Conservation (phyloP, 257 asterid species). For the Nicotiana undulata region DNA sequence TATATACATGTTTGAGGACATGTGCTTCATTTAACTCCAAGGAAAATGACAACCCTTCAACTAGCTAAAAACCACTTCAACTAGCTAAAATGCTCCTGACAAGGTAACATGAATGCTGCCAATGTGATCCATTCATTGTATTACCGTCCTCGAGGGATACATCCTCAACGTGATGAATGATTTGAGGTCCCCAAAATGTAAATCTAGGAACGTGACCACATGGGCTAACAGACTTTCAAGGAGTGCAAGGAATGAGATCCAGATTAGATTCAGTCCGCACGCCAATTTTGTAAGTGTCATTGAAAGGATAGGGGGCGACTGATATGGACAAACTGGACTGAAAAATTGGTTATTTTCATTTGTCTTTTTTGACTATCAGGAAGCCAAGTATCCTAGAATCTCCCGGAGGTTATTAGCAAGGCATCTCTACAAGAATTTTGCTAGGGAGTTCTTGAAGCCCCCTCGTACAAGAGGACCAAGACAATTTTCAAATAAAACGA, state of each 20-base stretch:
- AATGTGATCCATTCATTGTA: neutral
- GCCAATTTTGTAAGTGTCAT: neutral
- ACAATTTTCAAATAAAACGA: neutral
- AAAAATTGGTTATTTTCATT: neutral
- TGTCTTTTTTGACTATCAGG: neutral
- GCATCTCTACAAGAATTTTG: neutral
- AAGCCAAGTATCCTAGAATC: neutral
- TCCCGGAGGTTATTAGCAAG: neutral
- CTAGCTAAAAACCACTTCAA: neutral
- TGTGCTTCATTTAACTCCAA: neutral
- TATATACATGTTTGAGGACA: neutral
- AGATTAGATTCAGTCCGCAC: neutral
- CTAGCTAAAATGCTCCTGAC: neutral
- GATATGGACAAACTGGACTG: neutral
- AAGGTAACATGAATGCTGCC: neutral
- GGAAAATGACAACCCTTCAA: neutral
- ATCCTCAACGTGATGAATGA: neutral
- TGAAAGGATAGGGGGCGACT: neutral
- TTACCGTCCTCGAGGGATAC: neutral
- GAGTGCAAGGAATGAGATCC: neutral
- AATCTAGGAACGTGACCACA: neutral
- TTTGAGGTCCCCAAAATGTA: neutral
- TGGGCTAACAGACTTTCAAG: neutral
- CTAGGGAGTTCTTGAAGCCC: neutral
- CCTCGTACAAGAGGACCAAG: neutral